Conservation (phyloP, 495 filamentous ascomycete genomes). For the Annulohypoxylon nitens region DNA sequence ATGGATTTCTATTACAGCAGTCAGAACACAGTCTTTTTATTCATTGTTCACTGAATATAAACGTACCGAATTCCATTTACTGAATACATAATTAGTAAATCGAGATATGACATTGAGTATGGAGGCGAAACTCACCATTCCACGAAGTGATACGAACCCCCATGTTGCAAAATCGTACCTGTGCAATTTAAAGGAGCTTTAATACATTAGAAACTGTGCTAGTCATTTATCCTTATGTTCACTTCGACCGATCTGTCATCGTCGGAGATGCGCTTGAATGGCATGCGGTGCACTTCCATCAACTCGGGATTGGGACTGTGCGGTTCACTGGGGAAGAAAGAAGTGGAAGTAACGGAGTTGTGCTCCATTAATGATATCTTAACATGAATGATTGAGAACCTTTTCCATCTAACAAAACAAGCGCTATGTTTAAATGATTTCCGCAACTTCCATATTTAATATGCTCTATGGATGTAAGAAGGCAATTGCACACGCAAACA, state of each 20-base stretch:
- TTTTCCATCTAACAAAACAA: background rate
- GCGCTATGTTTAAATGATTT: background rate
- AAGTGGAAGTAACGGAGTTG: background rate
- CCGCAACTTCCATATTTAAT: background rate
- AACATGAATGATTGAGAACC: background rate
- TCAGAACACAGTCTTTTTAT: slow-evolving; percentile 23
- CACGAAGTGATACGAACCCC: slow-evolving; percentile 53
- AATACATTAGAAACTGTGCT: background rate
- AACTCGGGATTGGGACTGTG: background rate
- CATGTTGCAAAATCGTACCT: slow-evolving; percentile 35
- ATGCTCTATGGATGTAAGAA: background rate
- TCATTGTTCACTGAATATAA: background rate
- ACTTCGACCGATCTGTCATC: background rate
- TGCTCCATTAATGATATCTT: background rate
- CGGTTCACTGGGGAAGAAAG: background rate
- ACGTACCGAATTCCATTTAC: slow-evolving; percentile 93
- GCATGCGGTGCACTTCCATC: background rate
- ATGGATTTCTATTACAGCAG: slow-evolving; percentile 77
- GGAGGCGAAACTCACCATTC: slow-evolving; percentile 47
- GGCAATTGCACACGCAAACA: background rate
- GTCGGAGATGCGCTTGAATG: slow-evolving; percentile 5
- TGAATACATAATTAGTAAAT: slow-evolving; percentile 54
- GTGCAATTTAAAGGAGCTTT: background rate
- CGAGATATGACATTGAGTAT: background rate
- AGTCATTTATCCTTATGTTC: slow-evolving; percentile 22